phyloP scores from a whole-genome alignment of 2,329 filamentous ascomycete species.

The Pseudopyricularia javanii region DNA sequence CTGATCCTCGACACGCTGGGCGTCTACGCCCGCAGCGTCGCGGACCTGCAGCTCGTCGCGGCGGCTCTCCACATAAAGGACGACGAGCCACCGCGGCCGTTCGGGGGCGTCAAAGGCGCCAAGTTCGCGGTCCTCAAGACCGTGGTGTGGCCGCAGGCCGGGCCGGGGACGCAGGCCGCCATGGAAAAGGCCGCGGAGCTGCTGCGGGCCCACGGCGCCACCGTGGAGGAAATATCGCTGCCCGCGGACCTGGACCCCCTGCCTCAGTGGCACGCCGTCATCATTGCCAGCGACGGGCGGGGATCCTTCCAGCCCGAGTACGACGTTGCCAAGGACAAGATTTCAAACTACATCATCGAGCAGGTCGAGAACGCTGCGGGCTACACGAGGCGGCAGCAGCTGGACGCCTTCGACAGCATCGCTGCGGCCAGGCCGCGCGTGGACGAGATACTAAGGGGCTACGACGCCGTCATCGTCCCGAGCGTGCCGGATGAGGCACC shows the following conservation, averaged over 20 bases:
- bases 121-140: slow-evolving; percentile 44
- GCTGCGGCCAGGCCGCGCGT: slow-evolving; percentile 39
- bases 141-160: slow-evolving; percentile 34
- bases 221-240: slow-evolving; percentile 42
- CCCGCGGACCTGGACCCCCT: slow-evolving; percentile 33
- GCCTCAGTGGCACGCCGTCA: slow-evolving; percentile 36
- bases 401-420: slow-evolving; percentile 42
- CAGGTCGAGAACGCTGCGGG: slow-evolving; percentile 36
- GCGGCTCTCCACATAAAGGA: slow-evolving; percentile 38
- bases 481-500: slow-evolving; percentile 50
- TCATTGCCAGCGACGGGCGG: slow-evolving; percentile 39
- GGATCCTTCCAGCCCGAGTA: slow-evolving; percentile 43
- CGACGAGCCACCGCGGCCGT: slow-evolving; percentile 21
- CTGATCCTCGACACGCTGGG: slow-evolving; percentile 51
- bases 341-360: slow-evolving; percentile 29
- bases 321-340: slow-evolving; percentile 27
- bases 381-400: slow-evolving; percentile 30
- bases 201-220: slow-evolving; percentile 32
- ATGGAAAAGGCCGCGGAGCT: slow-evolving; percentile 25
- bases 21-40: slow-evolving; percentile 42
- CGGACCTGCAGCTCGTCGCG: slow-evolving; percentile 44
- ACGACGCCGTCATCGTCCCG: slow-evolving; percentile 43
- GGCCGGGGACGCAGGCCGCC: slow-evolving; percentile 27
- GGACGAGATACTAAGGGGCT: slow-evolving; percentile 37
- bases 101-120: slow-evolving; percentile 27